Evolutionary conservation across 2,329 filamentous ascomycete species (phyloP).

Genomic region (Cercospora janseana): DNA sequence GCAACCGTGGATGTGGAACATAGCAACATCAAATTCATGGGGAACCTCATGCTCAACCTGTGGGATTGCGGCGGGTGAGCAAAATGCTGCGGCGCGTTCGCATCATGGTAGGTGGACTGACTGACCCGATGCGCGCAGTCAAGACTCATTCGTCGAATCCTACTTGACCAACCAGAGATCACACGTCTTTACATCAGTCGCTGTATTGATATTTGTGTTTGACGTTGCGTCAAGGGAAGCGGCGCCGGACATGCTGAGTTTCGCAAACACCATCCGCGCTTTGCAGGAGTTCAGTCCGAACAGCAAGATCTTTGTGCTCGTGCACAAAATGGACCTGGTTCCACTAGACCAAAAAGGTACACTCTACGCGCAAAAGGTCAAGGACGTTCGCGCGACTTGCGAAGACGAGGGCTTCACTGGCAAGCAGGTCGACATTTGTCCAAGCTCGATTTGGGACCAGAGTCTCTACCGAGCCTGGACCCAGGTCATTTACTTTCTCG

Average conservation of each 20-base stretch:
- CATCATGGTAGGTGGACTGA: conserved; percentile 19
- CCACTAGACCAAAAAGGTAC: conserved; percentile 73
- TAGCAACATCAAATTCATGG: conserved; percentile 97
- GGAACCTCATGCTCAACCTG: conserved; percentile 92
- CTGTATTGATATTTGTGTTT: conserved; percentile 98
- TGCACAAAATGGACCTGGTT: conserved; percentile 99
- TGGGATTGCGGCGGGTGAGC: conserved; percentile 93
- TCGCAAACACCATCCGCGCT: conserved; percentile 84
- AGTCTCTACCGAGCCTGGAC: conserved; percentile 98
- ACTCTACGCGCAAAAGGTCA: conserved; percentile 80
- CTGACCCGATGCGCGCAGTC: conserved; percentile 51
- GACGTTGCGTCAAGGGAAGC: conserved; percentile 96
- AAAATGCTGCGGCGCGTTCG: neutral
- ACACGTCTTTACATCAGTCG: conserved; percentile 95
- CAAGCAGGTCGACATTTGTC: conserved; percentile 71
- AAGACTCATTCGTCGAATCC: conserved; percentile 98
- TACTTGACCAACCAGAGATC: conserved; percentile 93
- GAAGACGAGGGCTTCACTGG: conserved; percentile 57
- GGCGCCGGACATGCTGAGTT: conserved; percentile 87
- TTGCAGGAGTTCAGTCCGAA: conserved; percentile 77
- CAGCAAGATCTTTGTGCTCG: conserved; percentile 87
- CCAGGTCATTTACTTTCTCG: conserved; percentile 93
- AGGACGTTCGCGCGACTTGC: conserved; percentile 73
- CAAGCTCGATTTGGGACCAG: conserved; percentile 98
- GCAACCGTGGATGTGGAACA: conserved; percentile 98